Evolutionary conservation across 1,139 yeast genomes (phyloP), one percentile per base, ranked within the genome.

Genomic region (Wickerhamomyces sp.): DNA sequence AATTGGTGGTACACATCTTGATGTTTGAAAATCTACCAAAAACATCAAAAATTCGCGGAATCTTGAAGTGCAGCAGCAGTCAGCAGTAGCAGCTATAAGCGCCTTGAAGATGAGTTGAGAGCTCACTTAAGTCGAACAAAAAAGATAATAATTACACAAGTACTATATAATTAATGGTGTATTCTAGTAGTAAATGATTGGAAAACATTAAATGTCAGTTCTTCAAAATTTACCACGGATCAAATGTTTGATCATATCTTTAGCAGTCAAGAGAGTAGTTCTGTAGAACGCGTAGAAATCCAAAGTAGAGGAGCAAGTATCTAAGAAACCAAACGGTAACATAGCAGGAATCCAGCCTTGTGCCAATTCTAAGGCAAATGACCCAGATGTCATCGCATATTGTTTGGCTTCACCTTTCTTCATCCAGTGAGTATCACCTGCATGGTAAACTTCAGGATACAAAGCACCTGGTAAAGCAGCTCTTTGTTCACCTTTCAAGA

Each of bases 301-400:
- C 57, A 90, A 67, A 13, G 98, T 93, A 38, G 95, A 84, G 45
- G 84, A 76, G 49, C 86, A 62, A 7, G 85, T 79, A 62, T 89
- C 96, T 49, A 88, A 71, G 66, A 93, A 80, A 0, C 99, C 99
- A 64, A 93, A 94, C 23, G 98, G 97, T 53, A 94, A 75, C 99
- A 93, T 93, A 44, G 94, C 84, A 34, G 99, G 99, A 56, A 93
- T 88, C 95, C 96, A 93, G 47, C 99, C 99, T 71, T 93, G 99
- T 8, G 99, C 99, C 61, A 93, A 76, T 65, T 93, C 99, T 57
- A 93, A 72, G 7, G 99, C 97, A 68, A 82, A 91, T 0, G 88
- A 73, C 34, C 84, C 94, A 37, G 78, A 66, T 1, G 88, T 84
- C 95, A 93, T 88, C 34, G 81, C 58, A 65, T 94, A 93, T 67